Base-by-base conservation (phyloP, 139 green algal genomes). In the Micromonas commoda region DNA sequence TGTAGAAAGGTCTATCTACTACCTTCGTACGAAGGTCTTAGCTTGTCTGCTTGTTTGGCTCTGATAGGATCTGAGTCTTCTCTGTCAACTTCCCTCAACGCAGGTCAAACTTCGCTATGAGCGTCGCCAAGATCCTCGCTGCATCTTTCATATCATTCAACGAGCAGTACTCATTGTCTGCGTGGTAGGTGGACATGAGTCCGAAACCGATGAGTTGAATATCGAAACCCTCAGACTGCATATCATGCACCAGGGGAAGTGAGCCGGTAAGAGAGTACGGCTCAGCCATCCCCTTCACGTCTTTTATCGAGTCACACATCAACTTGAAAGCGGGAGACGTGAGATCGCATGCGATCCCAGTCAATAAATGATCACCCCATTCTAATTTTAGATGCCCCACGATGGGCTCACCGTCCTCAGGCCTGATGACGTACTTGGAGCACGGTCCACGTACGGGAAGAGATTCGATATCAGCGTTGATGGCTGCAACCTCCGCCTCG, bases 131-230 rank as follows among this genome's bases (percentile, higher is more conserved):
- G 69, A 85, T 79, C 2, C 37, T 38, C 33, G 82, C 84, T 20
- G 71, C 77, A 5, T 80, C 28, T 31, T 85, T 52, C 65, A 85
- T 81, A 29, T 84, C 83, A 13, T 35, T 67, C n/a, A 87, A 72
- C 31, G 76, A 53, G 16, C 63, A 79, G 72, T 81, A 87, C 78
- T 90, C 85, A 53, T 91, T 87, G 37, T 87, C 80, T 0, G 85
- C 83, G 78, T 91, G 87, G 77, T 91, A 91, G 2, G 87, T 89
- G 26, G 82, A 70, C 82, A 93, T 89, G 28, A 86, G 79, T 63
- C 88, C 89, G 77, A 93, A 93, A 38, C 89, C 89, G 61, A 92
- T 80, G n/a, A 81, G 87, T 54, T 89, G 82, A 28, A 91, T 78
- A 39, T 87, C 79, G 32, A 88, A 90, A 0, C 83, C 80, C 1